Base-by-base conservation (phyloP, 495 filamentous ascomycete genomes). In the Penicillium turbatum region DNA sequence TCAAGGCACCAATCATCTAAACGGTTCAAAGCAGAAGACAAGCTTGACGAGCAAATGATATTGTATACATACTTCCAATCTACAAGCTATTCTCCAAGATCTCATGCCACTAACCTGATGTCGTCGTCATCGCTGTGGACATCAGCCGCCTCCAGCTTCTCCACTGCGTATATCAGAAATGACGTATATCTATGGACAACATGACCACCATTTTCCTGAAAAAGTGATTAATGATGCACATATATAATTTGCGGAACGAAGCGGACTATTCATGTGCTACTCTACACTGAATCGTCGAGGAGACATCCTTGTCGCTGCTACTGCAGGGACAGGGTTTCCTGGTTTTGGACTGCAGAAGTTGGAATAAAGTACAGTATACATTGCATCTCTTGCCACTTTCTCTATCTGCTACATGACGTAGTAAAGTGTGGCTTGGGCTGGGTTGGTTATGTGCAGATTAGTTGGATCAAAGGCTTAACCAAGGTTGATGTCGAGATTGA, bases 41-140 rank as follows among this genome's bases (percentile, higher is more conserved):
- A n/a, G n/a, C n/a, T n/a, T n/a, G n/a, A n/a, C n/a, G n/a, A n/a
- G n/a, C n/a, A n/a, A n/a, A n/a, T n/a, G n/a, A n/a, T n/a, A n/a
- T n/a, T n/a, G n/a, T n/a, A n/a, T n/a, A n/a, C n/a, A n/a, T n/a
- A n/a, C n/a, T n/a, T n/a, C n/a, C n/a, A n/a, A n/a, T n/a, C n/a
- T n/a, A n/a, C n/a, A n/a, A n/a, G n/a, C n/a, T n/a, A n/a, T n/a
- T n/a, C n/a, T n/a, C n/a, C n/a, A n/a, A n/a, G n/a, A n/a, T n/a
- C n/a, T n/a, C n/a, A n/a, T n/a, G n/a, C n/a, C n/a, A n/a, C n/a
- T n/a, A n/a, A n/a, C n/a, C n/a, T n/a, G n/a, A n/a, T n/a, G n/a
- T n/a, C n/a, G n/a, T n/a, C 59, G 62, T 62, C 59, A 64, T 62
- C 41, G 10, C 42, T 12, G 46, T 38, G 49, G 26, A 6, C 48